These are phyloP conservation scores for Vanilla planifolia DNA, from an alignment of 106 monocot species.

Conservation along the genomic window DNA sequence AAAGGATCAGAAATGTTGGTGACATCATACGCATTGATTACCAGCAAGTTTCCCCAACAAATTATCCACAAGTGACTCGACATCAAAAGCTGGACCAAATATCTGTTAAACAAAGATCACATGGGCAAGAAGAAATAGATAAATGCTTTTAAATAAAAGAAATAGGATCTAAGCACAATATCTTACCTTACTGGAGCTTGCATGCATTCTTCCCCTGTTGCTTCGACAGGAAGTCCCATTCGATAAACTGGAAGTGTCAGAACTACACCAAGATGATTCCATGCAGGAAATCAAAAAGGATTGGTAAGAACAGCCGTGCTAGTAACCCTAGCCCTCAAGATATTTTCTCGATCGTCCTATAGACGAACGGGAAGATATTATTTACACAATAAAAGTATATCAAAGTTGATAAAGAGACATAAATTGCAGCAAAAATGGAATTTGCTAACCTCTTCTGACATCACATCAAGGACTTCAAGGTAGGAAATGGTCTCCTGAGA, in stretches of 20 bases:
- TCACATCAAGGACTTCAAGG: slow-evolving; percentile 87
- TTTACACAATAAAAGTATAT: neutral
- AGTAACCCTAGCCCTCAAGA: slow-evolving; percentile 72
- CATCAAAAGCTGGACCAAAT: slow-evolving; percentile 94
- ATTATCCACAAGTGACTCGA: slow-evolving; percentile 93
- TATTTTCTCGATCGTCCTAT: slow-evolving; percentile 94
- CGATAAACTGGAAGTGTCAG: slow-evolving; percentile 80
- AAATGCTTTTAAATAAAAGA: neutral
- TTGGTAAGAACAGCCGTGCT: slow-evolving; percentile 89
- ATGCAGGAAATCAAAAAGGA: slow-evolving; percentile 66
- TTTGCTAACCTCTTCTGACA: slow-evolving; percentile 82
- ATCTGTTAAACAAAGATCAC: slow-evolving; percentile 30
- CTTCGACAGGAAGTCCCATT: slow-evolving; percentile 38
- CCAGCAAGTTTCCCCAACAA: slow-evolving; percentile 89
- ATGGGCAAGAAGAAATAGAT: neutral
- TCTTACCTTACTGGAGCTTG: slow-evolving; percentile 81
- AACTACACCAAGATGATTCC: slow-evolving; percentile 83
- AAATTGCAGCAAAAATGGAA: neutral
- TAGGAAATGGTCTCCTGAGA: slow-evolving; percentile 95
- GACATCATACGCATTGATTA: slow-evolving; percentile 86
- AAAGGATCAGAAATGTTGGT: slow-evolving; percentile 80
- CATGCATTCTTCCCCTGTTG: slow-evolving; percentile 54
- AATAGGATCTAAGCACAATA: neutral
- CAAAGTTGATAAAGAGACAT: neutral
- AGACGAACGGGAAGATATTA: neutral